Evolutionary conservation across 176 grass and related monocot genomes (phyloP).

Genomic region (Oryza brachyantha): DNA sequence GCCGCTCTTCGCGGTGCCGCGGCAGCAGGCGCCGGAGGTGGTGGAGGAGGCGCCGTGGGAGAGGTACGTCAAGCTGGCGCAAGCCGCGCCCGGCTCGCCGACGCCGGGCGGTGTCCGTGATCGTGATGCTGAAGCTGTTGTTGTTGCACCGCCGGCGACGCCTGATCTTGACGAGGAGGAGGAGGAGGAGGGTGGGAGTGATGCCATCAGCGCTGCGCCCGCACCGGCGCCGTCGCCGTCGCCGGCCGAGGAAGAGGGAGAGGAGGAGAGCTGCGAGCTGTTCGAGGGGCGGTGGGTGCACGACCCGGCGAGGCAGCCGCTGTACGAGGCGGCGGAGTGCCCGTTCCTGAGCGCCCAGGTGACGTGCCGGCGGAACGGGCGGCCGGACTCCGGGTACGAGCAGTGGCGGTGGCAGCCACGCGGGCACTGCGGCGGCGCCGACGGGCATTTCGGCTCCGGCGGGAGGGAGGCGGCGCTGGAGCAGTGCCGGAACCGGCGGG

Average conservation of each 20-base stretch:
- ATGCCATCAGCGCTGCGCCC: neutral
- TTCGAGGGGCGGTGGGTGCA: conserved; percentile 54
- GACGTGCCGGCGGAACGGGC: conserved; percentile 56
- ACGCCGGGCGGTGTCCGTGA: neutral
- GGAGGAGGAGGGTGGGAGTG: neutral
- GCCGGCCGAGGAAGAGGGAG: neutral
- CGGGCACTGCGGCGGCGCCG: conserved; percentile 3
- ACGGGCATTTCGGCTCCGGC: neutral
- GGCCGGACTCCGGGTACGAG: conserved; percentile 59
- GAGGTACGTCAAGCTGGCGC: neutral
- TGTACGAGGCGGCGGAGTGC: conserved; percentile 52
- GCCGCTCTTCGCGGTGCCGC: neutral
- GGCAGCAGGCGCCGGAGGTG: neutral
- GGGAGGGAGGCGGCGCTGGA: conserved; percentile 38
- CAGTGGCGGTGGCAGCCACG: conserved; percentile 59
- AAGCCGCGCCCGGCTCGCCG: neutral
- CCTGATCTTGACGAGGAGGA: neutral
- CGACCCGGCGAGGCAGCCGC: conserved; percentile 28
- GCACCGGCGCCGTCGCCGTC: neutral
- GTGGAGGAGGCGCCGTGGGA: neutral
- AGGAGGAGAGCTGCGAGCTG: conserved; percentile 30
- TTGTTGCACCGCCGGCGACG: neutral
- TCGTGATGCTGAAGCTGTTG: neutral
- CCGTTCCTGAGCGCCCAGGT: conserved; percentile 69
- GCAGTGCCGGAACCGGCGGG: conserved; percentile 43